Evolutionary conservation across 148 eudicot genomes (phyloP).

Genomic region (Persicaria maculosa): DNA sequence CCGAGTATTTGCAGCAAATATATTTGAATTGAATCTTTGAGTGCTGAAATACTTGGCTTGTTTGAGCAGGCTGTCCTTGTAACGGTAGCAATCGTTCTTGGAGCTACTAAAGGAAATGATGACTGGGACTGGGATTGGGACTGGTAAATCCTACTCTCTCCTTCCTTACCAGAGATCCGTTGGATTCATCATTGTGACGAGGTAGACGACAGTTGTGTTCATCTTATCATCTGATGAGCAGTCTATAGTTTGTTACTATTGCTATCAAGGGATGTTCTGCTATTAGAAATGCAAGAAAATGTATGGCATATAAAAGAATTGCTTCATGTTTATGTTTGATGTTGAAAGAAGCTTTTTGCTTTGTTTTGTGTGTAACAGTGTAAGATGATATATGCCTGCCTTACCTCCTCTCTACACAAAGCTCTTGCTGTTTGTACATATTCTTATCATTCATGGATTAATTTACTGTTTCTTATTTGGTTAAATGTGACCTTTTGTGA

Average conservation of each 20-base stretch:
- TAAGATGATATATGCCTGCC: neutral
- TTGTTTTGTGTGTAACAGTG: neutral
- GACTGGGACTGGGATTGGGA: constrained; percentile 21
- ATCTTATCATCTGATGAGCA: neutral
- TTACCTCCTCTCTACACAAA: no score
- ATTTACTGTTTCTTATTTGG: no score
- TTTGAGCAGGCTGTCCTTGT: constrained; percentile 45
- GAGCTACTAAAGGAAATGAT: constrained; percentile 18
- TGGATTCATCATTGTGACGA: neutral
- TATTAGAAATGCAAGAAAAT: neutral
- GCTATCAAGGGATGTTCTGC: neutral
- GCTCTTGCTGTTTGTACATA: no score
- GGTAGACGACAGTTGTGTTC: neutral
- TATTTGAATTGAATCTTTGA: neutral
- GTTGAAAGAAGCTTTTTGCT: neutral
- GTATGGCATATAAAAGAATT: neutral
- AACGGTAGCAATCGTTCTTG: constrained; percentile 36
- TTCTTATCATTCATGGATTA: no score
- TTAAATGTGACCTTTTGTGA: no score
- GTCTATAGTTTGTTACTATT: neutral
- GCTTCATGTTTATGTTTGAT: neutral
- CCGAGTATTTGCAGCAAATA: neutral
- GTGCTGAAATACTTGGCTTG: neutral
- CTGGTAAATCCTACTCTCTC: neutral
- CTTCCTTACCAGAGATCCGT: neutral